Base-by-base conservation (phyloP, 768 basidiomycete species). In the Roridomyces roridus region DNA sequence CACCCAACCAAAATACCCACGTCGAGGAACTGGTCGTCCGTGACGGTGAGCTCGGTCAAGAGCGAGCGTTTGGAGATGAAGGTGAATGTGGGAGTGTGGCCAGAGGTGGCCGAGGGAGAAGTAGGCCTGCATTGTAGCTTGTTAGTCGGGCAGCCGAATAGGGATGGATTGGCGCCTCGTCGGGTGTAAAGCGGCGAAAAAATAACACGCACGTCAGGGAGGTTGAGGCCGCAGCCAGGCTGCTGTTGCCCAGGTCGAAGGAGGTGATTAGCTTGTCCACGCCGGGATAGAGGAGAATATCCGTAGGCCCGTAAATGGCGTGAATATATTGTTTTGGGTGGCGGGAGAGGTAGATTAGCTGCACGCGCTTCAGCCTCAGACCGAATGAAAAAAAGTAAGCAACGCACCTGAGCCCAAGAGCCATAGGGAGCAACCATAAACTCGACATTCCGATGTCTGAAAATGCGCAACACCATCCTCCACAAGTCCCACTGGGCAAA, bases 341-440 rank as follows among this genome's bases (percentile, higher is more conserved):
- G 49, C 92, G 88, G 72, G 94, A 89, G 34, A 99, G 86, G 78
- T 98, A 98, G 62, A 96, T 90, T 70, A 99, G 80, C 95, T 98
- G 67, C 31, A 60, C 18, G 40, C 41, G 9, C 12, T 51, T 41
- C 36, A 57, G 24, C 41, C 25, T 35, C 34, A 51, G 36, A n/a
- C n/a, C 25, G 43, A 15, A 31, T 55, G 36, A 53, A 58, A 54
- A 36, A 60, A 46, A 56, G 29, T 31, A 6, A 31, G 29, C 29
- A 31, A 31, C 29, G 6, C 14, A 31, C 29, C 29, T 98, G 96
- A 41, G 96, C 91, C 89, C 92, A 94, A 31, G 95, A 89, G 49
- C 93, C 79, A 73, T 98, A 98, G 11, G 97, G 97, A 42, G 97
- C 96, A 56, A 98, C 88, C 43, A 98, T 82, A 69, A 95, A 98